Conservation (phyloP, 148 eudicot genomes). For the Camellia lanceoleosa region DNA sequence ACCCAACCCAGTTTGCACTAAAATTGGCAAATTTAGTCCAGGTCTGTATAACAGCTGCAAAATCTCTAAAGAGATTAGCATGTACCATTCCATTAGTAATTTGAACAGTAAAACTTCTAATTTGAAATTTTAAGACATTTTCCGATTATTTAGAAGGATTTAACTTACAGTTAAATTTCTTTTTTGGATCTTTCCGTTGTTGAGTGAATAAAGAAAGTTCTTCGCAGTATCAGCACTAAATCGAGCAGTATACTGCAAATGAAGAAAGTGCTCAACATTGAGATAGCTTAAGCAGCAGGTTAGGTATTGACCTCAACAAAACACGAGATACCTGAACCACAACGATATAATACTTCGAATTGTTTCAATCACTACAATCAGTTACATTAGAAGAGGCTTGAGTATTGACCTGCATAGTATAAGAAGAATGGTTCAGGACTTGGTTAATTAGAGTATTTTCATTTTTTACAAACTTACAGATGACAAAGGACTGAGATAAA, state of each 20-base stretch:
- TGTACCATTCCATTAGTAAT: background rate
- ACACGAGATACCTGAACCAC: constrained; percentile 72
- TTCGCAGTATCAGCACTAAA: constrained; percentile 92
- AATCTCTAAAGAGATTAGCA: background rate
- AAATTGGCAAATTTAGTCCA: background rate
- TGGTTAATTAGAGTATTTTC: background rate
- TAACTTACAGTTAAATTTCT: constrained; percentile 90
- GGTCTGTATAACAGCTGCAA: background rate
- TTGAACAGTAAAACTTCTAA: background rate
- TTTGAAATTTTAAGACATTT: background rate
- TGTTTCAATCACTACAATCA: constrained; percentile 74
- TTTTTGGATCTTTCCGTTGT: constrained; percentile 85
- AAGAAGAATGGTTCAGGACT: background rate
- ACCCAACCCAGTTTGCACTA: background rate
- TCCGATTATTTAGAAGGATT: background rate
- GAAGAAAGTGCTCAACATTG: background rate
- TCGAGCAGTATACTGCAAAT: constrained; percentile 82
- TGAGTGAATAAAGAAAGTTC: constrained; percentile 74
- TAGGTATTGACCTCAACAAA: constrained; percentile 4
- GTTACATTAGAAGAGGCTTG: constrained; percentile 75
- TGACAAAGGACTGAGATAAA: background rate
- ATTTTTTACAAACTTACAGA: background rate
- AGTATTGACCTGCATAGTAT: constrained; percentile 68
- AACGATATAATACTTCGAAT: constrained; percentile 92
- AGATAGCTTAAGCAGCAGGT: background rate